Evolutionary conservation across 441 rosid species (phyloP), one percentile per base, ranked within the genome.

Genomic region (Pelargonium citronellum): DNA sequence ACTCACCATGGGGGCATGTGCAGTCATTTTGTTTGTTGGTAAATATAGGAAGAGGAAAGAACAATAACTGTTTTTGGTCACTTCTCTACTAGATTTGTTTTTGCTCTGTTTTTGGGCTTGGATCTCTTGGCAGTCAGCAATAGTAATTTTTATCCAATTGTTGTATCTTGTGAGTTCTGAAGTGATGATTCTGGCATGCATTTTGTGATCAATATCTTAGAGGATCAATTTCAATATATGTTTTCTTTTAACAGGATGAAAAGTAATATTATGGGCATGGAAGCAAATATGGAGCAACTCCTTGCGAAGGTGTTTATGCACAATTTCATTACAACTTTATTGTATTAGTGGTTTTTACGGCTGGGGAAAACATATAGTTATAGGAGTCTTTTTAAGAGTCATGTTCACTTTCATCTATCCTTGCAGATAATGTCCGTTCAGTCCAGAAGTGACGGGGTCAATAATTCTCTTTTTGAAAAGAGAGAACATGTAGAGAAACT

Each of bases 401-500:
- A 11, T 60, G 67, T 58, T 71, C 37, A 47, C 67, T 76, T 20
- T 60, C 24, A 20, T 70, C 4, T 41, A 46, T 72, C 66, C 66
- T 69, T 78, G 80, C 84, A 95, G 99, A 95, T 95, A 77, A 83
- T 87, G 86, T 87, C 93, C 0, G 99, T 95, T 75, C 99, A 95
- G 81, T 95, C 95, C 17, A 91, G 88, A 85, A 95, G 99, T 79
- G 97, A 91, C 78, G 93, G 98, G 67, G 97, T 95, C 69, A 95
- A 95, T 77, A 86, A 90, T 74, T 89, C 93, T 70, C 97, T 92
- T 68, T 91, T 88, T 43, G 97, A 87, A 71, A 95, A 91, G 88
- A 89, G 98, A 74, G 98, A 95, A 77, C 97, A 95, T 71, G 86
- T 95, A 71, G 98, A 95, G 90, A 95, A 95, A 83, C 79, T 95